Base-by-base conservation (phyloP, 2,329 filamentous ascomycete species). In the Xylaria digitata region DNA sequence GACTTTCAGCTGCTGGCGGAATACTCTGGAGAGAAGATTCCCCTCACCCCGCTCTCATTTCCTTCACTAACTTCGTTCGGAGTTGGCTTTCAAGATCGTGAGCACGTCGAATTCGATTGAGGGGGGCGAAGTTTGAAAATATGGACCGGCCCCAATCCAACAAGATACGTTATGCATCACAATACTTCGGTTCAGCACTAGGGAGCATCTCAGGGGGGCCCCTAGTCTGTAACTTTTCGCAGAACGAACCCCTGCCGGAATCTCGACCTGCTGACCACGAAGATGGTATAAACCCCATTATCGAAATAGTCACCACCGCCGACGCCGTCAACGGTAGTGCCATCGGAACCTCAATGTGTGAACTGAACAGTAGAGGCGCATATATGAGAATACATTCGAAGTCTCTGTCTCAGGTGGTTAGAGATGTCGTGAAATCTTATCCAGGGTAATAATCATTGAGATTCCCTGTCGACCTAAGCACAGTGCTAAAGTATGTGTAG, bases 331-430 rank as follows among this genome's bases (percentile, higher is more conserved):
- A n/a, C 7, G 17, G 6, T 13, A 6, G 8, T 5, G 8, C 13
- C 6, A 9, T 13, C 9, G 26, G 42, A 37, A 43, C 9, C 4
- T 19, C 34, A n/a, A 13, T 21, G 2, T n/a, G 46, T 9, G 23
- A 26, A 17, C 7, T 26, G 2, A 49, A 63, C 37, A 57, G 21
- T 11, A 45, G 46, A 52, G 45, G 37, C 9, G 52, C 45, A 30
- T n/a, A 52, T 46, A 63, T 63, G 61, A 57, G 57, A 45, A 37
- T 63, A 45, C 53, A 63, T 57, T 63, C 61, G 19, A 13, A 52
- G 2, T 23, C 6, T n/a, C 26, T 63, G 19, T 63, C 53, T 5
- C 53, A 46, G 34, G 34, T 8, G 1, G 45, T 63, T 23, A 50
- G 61, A 52, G 53, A 63, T 7, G 23, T 45, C 6, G 61, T 63